Conservation (phyloP, 306 rosid species). For the Vigna reflexopilosa region DNA sequence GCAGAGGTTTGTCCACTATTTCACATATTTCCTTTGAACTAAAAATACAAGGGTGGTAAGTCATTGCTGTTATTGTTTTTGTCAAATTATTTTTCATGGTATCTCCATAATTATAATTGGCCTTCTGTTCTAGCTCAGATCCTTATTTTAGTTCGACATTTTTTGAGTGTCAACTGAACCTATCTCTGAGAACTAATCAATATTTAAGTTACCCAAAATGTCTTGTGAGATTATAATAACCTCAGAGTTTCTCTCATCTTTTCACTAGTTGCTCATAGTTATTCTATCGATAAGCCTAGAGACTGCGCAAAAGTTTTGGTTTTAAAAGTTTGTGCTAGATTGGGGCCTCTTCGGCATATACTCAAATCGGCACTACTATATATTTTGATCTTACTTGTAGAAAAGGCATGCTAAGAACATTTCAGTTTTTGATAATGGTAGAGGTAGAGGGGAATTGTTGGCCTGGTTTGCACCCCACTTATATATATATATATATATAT, state of each 20-base stretch:
- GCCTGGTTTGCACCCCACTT: too few relatives aligned
- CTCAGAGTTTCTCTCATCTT: neutral
- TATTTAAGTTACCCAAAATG: conserved; percentile 23
- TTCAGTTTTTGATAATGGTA: neutral
- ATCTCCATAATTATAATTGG: conserved; percentile 17
- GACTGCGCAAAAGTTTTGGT: neutral
- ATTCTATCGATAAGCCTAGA: neutral
- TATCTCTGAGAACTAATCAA: conserved; percentile 13
- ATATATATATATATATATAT: too few relatives aligned
- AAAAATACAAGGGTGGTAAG: neutral
- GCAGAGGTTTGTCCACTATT: conserved; percentile 79
- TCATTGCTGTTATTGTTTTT: conserved; percentile 15
- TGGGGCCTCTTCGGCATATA: conserved; percentile 21
- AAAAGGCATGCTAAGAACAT: conserved; percentile 1
- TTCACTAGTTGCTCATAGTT: conserved; percentile 31
- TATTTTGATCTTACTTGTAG: conserved; percentile 13
- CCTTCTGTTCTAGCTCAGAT: conserved; percentile 3
- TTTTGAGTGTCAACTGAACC: conserved; percentile 26
- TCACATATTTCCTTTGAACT: conserved; percentile 13
- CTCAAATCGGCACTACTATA: neutral
- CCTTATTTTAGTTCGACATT: conserved; percentile 9
- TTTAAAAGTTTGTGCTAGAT: conserved; percentile 6
- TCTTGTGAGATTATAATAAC: conserved; percentile 7
- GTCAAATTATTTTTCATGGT: neutral
- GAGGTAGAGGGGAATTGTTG: neutral